Base-by-base conservation (phyloP, 495 filamentous ascomycete genomes). In the Bryoglossum gracile region DNA sequence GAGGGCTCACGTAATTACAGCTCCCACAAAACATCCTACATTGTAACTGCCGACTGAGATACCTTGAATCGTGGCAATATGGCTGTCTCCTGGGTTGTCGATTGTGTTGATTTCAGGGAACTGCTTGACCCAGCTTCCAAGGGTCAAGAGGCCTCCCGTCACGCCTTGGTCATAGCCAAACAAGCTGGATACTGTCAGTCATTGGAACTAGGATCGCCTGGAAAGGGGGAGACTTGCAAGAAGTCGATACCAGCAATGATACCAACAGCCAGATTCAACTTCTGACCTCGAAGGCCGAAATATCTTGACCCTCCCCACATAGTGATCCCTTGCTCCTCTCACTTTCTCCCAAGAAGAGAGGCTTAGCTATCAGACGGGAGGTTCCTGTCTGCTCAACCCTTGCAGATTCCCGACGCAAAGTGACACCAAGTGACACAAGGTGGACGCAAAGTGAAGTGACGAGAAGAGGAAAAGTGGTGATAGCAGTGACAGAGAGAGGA, bases 231-330 rank as follows among this genome's bases (percentile, higher is more conserved):
- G 45, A 14, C 43, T 54, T 62, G 50, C 58, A 85, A 62, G 57
- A 88, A 88, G 62, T 86, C 83, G 55, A 81, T 75, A 54, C 83
- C 82, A 38, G 83, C 83, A 41, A 87, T 72, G 8, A 81, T 56
- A 33, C 79, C 80, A 46, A 88, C 80, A 44, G 80, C 82, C 51
- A 81, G 68, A 53, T 86, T 83, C 28, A 88, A 74, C 61, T 68
- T 68, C 32, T 68, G 63, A 69, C 84, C 84, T 54, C 73, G 72
- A 46, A 87, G 77, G 65, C 84, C 84, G 51, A 84, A 76, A 58
- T 76, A 86, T 40, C 63, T 67, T 46, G 39, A 18, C 37, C 40
- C 3, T 23, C 16, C 3, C 54, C 50, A 36, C 51, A 50, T 43
- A 53, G 53, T 24, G 18, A 23, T n/a, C n/a, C n/a, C n/a, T n/a